Evolutionary conservation across 1,284 basidiomycete species (phyloP).

Genomic region (Tilletia setariae): DNA sequence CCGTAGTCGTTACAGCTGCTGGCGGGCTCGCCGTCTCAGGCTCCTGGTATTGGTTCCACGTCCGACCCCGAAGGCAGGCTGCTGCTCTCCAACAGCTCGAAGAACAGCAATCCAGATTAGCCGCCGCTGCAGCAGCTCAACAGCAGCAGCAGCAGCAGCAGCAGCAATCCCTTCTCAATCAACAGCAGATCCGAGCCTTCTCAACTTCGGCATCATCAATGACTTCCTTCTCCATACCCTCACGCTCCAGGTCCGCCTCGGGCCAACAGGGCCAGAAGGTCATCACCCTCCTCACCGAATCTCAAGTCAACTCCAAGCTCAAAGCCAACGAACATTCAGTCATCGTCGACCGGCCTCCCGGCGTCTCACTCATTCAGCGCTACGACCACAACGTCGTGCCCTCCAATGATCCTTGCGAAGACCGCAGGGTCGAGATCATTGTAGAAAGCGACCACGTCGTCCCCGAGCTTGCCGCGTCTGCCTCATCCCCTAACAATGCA

Average conservation of each 20-base stretch:
- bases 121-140: background rate
- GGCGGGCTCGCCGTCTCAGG: conserved; percentile 47
- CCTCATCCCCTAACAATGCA: background rate
- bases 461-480: conserved; percentile 18
- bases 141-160: conserved; percentile 10
- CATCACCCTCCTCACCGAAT: conserved; percentile 41
- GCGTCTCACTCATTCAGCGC: conserved; percentile 45
- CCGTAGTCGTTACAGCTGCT: conserved; percentile 48
- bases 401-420: conserved; percentile 51
- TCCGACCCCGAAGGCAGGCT: conserved; percentile 28
- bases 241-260: conserved; percentile 27
- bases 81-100: conserved; percentile 11
- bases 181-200: conserved; percentile 25
- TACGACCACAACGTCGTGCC: conserved; percentile 52
- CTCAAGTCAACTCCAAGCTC: conserved; percentile 47
- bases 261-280: conserved; percentile 39
- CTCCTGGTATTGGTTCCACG: conserved; percentile 51
- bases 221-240: conserved; percentile 45
- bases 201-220: conserved; percentile 28
- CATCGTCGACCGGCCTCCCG: conserved; percentile 40
- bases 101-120: background rate
- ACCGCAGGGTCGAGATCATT: conserved; percentile 50
- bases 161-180: background rate
- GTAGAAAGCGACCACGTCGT: conserved; percentile 48
- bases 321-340: conserved; percentile 45